Evolutionary conservation across 768 basidiomycete species (phyloP), one percentile per base, ranked within the genome.

Genomic region (Xerocomellus intermedius): DNA sequence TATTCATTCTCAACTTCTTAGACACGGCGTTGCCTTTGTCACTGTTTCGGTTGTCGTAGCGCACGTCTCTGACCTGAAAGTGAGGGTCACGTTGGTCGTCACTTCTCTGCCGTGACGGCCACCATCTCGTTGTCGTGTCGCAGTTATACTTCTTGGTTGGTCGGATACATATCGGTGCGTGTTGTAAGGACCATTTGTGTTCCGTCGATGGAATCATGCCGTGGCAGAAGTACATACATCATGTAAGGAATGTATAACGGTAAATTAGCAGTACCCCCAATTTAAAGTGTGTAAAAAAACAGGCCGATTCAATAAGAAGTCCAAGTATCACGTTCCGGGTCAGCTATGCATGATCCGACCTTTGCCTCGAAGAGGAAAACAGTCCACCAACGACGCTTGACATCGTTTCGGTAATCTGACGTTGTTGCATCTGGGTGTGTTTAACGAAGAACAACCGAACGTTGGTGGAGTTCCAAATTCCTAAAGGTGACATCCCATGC

Each of bases 371-470:
- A 24, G 77, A 77, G 42, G 89, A 79, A 55, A 87, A 77, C 30
- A 93, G 72, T 0, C 91, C 90, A 14, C 90, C 91, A 7, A 93
- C 85, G 14, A 91, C 91, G 59, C 84, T 89, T 8, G 88, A 82
- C 26, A 93, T 85, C 4, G 91, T 79, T 48, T 91, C 89, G 9
- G 86, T 84, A 26, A 92, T 82, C 68, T 87, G 89, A 39, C 87
- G 80, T 49, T 80, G 80, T 51, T 85, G 85, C 39, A 65, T 68
- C 57, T 84, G 89, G 7, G 89, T 81, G 60, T 95, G 93, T 68
- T 94, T 95, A 53, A 97, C 91, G 48, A 94, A 83, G 75, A 98
- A 98, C 48, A 98, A 71, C 39, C 90, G 84, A 28, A 97, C 92
- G 46, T 84, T 87, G 14, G 94, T 97, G 19, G 85, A 82, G 61